Evolutionary conservation across 192 early-diverging fungal genomes (phyloP), one percentile per base, ranked within the genome.

Genomic region (Coemansia sp.): DNA sequence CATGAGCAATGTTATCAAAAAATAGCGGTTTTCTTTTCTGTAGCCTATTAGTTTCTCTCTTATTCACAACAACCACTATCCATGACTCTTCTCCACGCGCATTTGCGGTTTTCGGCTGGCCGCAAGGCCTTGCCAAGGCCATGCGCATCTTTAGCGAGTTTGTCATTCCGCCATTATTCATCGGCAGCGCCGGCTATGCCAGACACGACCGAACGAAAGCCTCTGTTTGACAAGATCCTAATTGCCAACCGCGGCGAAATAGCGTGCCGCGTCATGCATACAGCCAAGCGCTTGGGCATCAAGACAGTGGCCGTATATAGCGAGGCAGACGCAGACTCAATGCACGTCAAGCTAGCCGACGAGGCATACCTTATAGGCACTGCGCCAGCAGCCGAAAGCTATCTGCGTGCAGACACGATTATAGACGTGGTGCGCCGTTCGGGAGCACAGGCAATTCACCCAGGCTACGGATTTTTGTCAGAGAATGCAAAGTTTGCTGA

Each of bases 401-500:
- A 98, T 80, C 65, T 98, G 34, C 75, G 85, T 38, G 86, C 87
- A 42, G 85, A 90, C 48, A 87, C 87, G 49, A 96, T 98, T 34
- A 78, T 98, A 19, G 76, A 88, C n/a, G 88, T 92, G 3, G 90
- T 90, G 22, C 82, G 84, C 56, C 63, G 62, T 48, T 88, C 85
- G 31, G 90, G 90, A 19, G 88, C 94, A 26, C 92, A 94, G 79
- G 96, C 94, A 21, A 89, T 98, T 57, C 96, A 98, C 62, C 96
- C 96, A 0, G 96, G 96, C 31, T 98, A 96, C 75, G 96, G 96
- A 11, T 98, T 98, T 74, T 82, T 98, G 46, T 95, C 93, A 0
- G 96, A 98, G 66, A 96, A 95, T 75, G 85, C 91, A 0, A 83
- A 75, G n/a, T 98, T 98, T 85, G 91, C 93, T 1, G 86, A 91